These are phyloP conservation scores for Trametopsis cervina DNA, from an alignment of 768 basidiomycete genomes.

Conservation along the genomic window DNA sequence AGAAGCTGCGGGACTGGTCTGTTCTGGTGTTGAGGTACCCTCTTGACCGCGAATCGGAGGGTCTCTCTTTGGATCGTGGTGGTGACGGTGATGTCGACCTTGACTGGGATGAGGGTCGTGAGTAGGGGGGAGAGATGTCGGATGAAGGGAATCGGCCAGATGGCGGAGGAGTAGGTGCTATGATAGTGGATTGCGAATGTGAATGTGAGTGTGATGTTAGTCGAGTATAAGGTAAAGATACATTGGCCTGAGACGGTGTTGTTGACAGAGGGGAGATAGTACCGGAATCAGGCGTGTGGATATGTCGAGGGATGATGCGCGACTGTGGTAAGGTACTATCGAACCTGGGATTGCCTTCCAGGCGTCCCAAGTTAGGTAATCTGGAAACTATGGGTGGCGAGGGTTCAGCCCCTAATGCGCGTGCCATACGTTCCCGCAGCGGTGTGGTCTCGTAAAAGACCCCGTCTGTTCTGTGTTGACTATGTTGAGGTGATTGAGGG, in stretches of 20 bases:
- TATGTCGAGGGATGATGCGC: background rate
- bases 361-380: too few relatives aligned
- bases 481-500: conserved; percentile 1
- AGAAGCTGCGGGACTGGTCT: conserved; percentile 11
- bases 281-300: background rate
- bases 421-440: conserved; percentile 11
- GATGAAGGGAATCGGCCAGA: conserved; percentile 13
- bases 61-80: background rate
- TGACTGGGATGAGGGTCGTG: conserved; percentile 16
- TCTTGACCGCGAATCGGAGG: background rate
- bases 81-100: conserved; percentile 11
- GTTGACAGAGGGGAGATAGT: conserved; percentile 3
- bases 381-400: background rate
- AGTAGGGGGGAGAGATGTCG: conserved; percentile 18
- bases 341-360: too few relatives aligned
- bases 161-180: conserved; percentile 35
- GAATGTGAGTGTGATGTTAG: conserved; percentile 39
- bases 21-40: background rate
- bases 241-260: conserved; percentile 10
- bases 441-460: conserved; percentile 24
- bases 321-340: background rate
- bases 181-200: conserved; percentile 42
- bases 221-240: conserved; percentile 18
- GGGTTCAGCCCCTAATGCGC: background rate
- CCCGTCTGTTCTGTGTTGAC: conserved; percentile 7